phyloP scores from a whole-genome alignment of 2,329 filamentous ascomycete species.

The Apiospora hydei region DNA sequence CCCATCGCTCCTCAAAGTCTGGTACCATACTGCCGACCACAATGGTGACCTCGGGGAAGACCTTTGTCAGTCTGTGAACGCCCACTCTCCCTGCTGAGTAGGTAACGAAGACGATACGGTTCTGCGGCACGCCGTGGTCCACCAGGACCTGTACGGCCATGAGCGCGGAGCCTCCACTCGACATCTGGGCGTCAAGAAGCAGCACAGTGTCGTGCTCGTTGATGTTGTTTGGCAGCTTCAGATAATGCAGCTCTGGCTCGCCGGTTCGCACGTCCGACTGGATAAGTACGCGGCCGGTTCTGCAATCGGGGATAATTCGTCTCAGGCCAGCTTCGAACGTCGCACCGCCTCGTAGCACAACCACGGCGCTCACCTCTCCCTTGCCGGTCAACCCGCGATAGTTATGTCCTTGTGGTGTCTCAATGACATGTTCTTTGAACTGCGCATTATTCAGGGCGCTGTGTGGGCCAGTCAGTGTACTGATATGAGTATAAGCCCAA shows the following conservation, averaged over 20 bases:
- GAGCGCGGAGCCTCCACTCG: slow-evolving; percentile 80
- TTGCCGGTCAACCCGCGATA: slow-evolving; percentile 77
- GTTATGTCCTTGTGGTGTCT: slow-evolving; percentile 72
- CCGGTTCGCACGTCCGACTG: slow-evolving; percentile 86
- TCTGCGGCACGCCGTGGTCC: slow-evolving; percentile 87
- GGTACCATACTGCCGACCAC: slow-evolving; percentile 84
- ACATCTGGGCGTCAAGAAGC: slow-evolving; percentile 93
- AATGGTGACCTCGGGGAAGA: slow-evolving; percentile 86
- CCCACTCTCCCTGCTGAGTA: slow-evolving; percentile 88
- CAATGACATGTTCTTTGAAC: slow-evolving; percentile 69
- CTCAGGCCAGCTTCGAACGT: slow-evolving; percentile 88
- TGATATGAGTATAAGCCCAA: background rate
- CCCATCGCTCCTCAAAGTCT: slow-evolving; percentile 86
- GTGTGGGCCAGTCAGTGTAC: slow-evolving; percentile 18
- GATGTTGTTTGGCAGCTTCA: slow-evolving; percentile 80
- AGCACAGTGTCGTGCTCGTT: slow-evolving; percentile 80
- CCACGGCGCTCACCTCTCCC: slow-evolving; percentile 83
- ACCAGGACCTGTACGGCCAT: slow-evolving; percentile 98
- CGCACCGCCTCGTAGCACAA: slow-evolving; percentile 87
- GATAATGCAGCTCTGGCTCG: slow-evolving; percentile 92
- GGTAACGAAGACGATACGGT: slow-evolving; percentile 89
- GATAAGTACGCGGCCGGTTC: slow-evolving; percentile 87
- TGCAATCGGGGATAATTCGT: slow-evolving; percentile 90
- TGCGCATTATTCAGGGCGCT: slow-evolving; percentile 80
- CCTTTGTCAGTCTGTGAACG: slow-evolving; percentile 82